Base-by-base conservation (phyloP, 1,139 yeast species). In the Geotrichum candidum region DNA sequence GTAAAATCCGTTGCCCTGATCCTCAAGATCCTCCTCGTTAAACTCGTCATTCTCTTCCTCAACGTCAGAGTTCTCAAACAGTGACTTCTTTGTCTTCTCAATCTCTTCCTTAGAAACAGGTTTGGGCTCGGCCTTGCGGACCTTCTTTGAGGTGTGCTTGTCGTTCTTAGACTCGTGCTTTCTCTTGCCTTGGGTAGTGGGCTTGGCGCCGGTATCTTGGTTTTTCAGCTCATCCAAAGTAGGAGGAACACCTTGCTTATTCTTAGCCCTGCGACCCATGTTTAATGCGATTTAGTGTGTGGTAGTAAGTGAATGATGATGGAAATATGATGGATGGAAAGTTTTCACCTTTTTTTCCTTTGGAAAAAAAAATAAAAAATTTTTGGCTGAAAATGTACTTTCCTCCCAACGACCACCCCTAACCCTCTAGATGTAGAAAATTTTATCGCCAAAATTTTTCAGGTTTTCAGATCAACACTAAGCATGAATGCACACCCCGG, bases 181-280 rank as follows among this genome's bases (percentile, higher is more conserved):
- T 46, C 64, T 64, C 65, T 70, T 67, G 55, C 63, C 52, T 10
- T 56, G 52, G 52, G 61, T 58, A 56, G 67, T 65, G 31, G 78
- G 80, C 68, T 78, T 80, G 70, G 23, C 46, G n/a, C 53, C 53
- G 22, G 35, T 53, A 18, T 80, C 83, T 55, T 80, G 82, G 68
- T 84, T 85, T 67, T 85, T 84, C 73, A 91, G 86, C 71, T 91
- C 96, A 54, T 91, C 98, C 66, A 85, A 80, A 13, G 89, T 73
- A 53, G 97, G 97, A 68, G 97, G 97, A 64, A 83, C 88, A 45
- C 90, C 92, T 78, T 91, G 97, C 80, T 89, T 91, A 72, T 88
- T 87, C 78, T 87, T 89, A 64, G 90, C 88, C 80, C 90, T 87
- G 84, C 96, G 87, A 74, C 97, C 97, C 97, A 90, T 90, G 63